Percentiles rank a stretch among this genome's conserved stretches.
Conservation (phyloP, 768 basidiomycete species). For the Chalciporus chontae region DNA sequence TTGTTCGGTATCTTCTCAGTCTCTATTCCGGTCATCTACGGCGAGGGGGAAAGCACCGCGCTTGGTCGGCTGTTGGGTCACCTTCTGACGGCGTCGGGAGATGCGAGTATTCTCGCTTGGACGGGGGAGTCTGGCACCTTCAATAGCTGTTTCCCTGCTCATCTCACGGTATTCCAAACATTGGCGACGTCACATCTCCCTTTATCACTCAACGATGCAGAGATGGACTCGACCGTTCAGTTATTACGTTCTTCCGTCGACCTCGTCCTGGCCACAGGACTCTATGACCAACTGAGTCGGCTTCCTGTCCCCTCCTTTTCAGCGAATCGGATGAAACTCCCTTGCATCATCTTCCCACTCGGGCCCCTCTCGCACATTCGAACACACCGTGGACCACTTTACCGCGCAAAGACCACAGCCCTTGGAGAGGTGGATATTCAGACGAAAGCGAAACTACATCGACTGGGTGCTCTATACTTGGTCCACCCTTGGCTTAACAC, state of each 20-base stretch:
- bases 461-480: neutral
- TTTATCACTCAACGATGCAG: neutral
- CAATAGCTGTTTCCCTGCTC: constrained; percentile 7
- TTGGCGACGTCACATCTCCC: neutral
- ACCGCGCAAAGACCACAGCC: neutral
- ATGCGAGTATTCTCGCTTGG: constrained; percentile 9
- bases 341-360: constrained; percentile 8
- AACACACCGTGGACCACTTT: neutral
- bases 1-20: constrained; percentile 10
- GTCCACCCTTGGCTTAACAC: constrained; percentile 6
- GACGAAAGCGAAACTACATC: constrained; percentile 4
- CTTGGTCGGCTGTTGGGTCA: too few species aligned
- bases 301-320: neutral
- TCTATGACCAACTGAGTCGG: neutral
- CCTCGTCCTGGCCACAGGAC: neutral
- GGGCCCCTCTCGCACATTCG: neutral
- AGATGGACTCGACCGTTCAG: neutral
- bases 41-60: too few species aligned
- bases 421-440: constrained; percentile 10
- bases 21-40: constrained; percentile 4
- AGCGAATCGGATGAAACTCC: constrained; percentile 1
- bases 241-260: neutral
- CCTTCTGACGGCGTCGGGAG: too few species aligned
- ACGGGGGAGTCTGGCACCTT: neutral
- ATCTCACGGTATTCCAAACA: neutral